Evolutionary conservation across 2,329 filamentous ascomycete genomes (phyloP).

Genomic region (Dothistroma septosporum): DNA sequence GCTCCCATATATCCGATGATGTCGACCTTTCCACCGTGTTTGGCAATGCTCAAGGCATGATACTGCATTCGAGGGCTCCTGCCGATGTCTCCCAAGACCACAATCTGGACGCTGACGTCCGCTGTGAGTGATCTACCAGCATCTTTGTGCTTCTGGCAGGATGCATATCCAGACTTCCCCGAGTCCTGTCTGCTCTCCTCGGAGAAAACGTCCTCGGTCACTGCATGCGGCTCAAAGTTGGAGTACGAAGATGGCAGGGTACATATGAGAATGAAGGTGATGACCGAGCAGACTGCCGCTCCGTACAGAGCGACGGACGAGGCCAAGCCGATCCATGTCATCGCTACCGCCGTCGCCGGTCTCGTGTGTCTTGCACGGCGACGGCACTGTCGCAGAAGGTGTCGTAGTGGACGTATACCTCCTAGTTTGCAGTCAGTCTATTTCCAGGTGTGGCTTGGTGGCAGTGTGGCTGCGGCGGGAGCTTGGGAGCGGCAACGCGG

Average conservation of each 20-base stretch:
- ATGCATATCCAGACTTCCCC: slow-evolving; percentile 31
- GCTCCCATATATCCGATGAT: slow-evolving; percentile 89
- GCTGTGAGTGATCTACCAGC: slow-evolving; percentile 29
- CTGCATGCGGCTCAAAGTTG: slow-evolving; percentile 32
- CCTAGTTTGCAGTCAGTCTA: not conserved
- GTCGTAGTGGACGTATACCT: not conserved
- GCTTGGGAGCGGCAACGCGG: not conserved
- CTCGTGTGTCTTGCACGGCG: not conserved
- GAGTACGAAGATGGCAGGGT: slow-evolving; percentile 52
- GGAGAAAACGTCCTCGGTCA: slow-evolving; percentile 28
- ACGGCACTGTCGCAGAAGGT: not conserved
- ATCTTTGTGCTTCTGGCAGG: slow-evolving; percentile 26
- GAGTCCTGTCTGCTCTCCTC: slow-evolving; percentile 24
- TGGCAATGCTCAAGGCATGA: slow-evolving; percentile 87
- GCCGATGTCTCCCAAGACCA: slow-evolving; percentile 93
- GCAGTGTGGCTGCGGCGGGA: too few relatives aligned
- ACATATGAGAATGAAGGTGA: slow-evolving; percentile 49
- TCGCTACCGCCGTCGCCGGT: slow-evolving; percentile 13
- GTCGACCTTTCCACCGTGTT: slow-evolving; percentile 73
- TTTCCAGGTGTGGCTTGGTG: not conserved
- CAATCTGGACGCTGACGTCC: slow-evolving; percentile 64
- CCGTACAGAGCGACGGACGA: slow-evolving; percentile 40
- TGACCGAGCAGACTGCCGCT: slow-evolving; percentile 43
- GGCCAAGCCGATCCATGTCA: slow-evolving; percentile 25
- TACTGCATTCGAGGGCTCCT: slow-evolving; percentile 98